Evolutionary conservation across 2,329 filamentous ascomycete species (phyloP), one percentile per base, ranked within the genome.

Genomic region (Claviceps capensis): DNA sequence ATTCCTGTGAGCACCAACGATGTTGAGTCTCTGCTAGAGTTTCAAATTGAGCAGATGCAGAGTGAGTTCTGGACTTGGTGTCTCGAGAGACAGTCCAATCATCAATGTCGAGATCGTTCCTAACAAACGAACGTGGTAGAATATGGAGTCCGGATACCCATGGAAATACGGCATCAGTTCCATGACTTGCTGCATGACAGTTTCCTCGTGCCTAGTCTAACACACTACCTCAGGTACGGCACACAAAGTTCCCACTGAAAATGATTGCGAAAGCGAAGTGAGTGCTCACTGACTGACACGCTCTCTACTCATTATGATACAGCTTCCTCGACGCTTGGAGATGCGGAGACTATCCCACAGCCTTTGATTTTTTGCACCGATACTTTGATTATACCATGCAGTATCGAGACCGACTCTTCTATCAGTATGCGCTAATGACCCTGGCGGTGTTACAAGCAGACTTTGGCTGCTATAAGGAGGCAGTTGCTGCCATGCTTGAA

Each of bases 301-400:
- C 42, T 7, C 5, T 14, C 8, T 4, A 22, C 26, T 19, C 17
- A 19, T 16, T 5, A 40, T 56, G 65, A 14, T 19, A 34, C 58
- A 88, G 84, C 59, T 97, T 95, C 62, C 81, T 96, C 14, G 90
- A 98, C 65, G 81, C 89, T 0, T 97, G 90, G 91, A 81, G 85
- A 64, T 83, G 88, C 3, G 91, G 91, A 4, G 89, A 97, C 66
- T 94, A 91, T 61, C 82, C 86, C 13, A 88, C 86, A 1, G 86
- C 93, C 0, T 93, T 96, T 63, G 91, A 98, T 61, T 84, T 84
- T 58, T 75, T 98, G 19, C 90, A 97, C 65, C 83, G 88, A 49
- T 98, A 96, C 66, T 98, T 96, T 61, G 93, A 98, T 66, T 96
- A 95, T 67, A 93, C 90, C 1, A 89, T 94, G 81, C 86, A 93